phyloP scores from a whole-genome alignment of 768 basidiomycete genomes.

The Boletus reticuloceps region DNA sequence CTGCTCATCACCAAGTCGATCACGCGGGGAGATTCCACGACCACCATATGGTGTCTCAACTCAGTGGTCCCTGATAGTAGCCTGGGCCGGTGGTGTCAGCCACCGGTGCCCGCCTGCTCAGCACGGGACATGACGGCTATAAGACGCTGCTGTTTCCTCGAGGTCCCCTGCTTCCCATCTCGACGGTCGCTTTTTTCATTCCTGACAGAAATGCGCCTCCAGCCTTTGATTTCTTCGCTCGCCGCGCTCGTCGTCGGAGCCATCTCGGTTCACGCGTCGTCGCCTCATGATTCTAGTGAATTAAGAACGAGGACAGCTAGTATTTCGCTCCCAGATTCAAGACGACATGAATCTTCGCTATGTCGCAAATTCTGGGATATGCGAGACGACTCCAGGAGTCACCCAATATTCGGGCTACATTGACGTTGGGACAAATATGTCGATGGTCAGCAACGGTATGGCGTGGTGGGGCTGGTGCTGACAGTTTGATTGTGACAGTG shows the following conservation, averaged over 20 bases:
- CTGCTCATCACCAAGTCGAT: not conserved
- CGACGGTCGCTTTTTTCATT: not conserved
- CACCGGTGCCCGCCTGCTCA: no score
- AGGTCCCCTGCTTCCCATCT: not conserved
- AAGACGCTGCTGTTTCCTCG: not conserved
- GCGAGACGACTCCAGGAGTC: conserved; percentile 63
- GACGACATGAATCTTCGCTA: conserved; percentile 40
- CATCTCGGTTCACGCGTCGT: not conserved
- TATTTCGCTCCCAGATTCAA: conserved; percentile 19
- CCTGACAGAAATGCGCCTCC: conserved; percentile 16
- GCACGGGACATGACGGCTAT: not conserved
- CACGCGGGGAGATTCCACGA: not conserved
- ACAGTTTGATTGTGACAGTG: conserved; percentile 39
- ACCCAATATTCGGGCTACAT: conserved; percentile 61
- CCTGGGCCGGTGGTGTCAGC: no score
- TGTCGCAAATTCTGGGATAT: conserved; percentile 57
- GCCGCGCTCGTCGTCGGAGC: not conserved
- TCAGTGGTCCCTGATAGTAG: no score
- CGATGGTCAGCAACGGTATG: conserved; percentile 42
- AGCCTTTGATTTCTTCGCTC: not conserved
- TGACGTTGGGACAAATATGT: conserved; percentile 55
- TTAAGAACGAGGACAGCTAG: not conserved
- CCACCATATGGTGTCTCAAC: no score
- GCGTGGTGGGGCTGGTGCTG: not conserved
- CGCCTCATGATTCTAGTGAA: not conserved